Evolutionary conservation across 371 early-diverging fungal species (phyloP), one percentile per base, ranked within the genome.

Genomic region (Rhizomucor pusillus): DNA sequence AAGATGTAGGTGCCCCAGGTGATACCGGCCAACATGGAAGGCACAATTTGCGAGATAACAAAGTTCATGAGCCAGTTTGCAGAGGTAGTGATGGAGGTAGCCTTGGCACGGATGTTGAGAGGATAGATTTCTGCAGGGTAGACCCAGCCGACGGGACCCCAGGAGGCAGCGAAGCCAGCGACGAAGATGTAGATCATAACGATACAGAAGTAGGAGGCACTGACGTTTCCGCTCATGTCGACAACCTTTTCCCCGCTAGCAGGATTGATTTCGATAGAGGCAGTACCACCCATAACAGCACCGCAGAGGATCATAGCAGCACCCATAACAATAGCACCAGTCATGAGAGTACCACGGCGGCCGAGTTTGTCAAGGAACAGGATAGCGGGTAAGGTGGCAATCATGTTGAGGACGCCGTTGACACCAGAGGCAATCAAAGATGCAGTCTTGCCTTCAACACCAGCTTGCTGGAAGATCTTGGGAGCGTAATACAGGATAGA

Each of bases 361-460:
- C 78, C 78, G 19, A 73, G 62, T 24, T 65, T 62, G 60, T 77
- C 78, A 25, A 77, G 56, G 59, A 54, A 89, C 14, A 90, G 59
- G 44, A 90, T 86, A 43, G 90, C 86, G 23, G 89, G 87, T 47
- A 90, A 77, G 20, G 90, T 90, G 43, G 82, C 71, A 47, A 86
- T 50, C 54, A 88, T 74, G 60, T 90, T 89, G 45, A 90, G 67
- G 50, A 85, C 76, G 61, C 90, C 89, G 41, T 89, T 84, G 61
- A 89, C 81, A 43, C 86, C 88, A 14, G 86, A 87, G 16, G 89
- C 90, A 45, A 85, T 75, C 61, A 89, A 69, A 49, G 76, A 64
- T 35, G 82, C 74, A 33, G 82, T 63, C 54, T 61, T 50, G 3
- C 40, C 63, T 4, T 9, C 13, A 57, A 90, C 63, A 58, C 90